A percentile compares a stretch with the other conserved stretches of the same genome.
Conservation (phyloP, 768 basidiomycete genomes). For the Gyrodon lividus region DNA sequence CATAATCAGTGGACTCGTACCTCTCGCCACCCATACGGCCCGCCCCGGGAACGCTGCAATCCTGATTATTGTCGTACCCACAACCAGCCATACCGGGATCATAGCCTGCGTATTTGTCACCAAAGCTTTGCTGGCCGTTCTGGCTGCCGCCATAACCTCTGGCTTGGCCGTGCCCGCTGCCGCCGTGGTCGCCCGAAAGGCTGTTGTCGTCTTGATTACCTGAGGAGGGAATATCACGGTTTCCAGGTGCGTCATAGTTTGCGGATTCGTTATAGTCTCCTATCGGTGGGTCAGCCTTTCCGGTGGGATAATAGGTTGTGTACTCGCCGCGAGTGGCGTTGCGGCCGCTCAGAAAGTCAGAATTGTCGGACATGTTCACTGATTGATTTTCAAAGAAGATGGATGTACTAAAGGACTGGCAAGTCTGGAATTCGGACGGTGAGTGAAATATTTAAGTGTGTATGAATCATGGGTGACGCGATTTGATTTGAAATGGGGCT, state of each 20-base stretch:
- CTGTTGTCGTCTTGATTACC: neutral
- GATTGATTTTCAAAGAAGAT: neutral
- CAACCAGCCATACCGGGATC: constrained; percentile 10
- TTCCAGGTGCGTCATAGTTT: neutral
- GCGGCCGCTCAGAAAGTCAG: neutral
- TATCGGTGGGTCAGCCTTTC: neutral
- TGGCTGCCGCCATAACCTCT: neutral
- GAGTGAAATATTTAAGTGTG: no score
- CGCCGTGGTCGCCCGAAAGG: constrained; percentile 2
- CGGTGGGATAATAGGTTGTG: neutral
- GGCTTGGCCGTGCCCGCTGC: constrained; percentile 1
- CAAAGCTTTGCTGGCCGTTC: neutral
- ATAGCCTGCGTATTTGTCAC: neutral
- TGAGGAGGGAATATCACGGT: neutral
- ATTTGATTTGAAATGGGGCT: no score
- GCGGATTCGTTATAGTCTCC: constrained; percentile 7
- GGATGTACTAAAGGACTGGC: no score
- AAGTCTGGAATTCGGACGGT: no score
- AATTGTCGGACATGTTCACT: neutral
- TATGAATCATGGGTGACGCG: no score
- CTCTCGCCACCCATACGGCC: constrained; percentile 1
- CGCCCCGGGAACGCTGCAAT: neutral
- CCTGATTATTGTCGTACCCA: neutral
- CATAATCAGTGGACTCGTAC: neutral
- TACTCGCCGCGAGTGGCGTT: neutral